Base-by-base conservation (phyloP, 495 filamentous ascomycete genomes). In the Penicillium atrosanguineum region DNA sequence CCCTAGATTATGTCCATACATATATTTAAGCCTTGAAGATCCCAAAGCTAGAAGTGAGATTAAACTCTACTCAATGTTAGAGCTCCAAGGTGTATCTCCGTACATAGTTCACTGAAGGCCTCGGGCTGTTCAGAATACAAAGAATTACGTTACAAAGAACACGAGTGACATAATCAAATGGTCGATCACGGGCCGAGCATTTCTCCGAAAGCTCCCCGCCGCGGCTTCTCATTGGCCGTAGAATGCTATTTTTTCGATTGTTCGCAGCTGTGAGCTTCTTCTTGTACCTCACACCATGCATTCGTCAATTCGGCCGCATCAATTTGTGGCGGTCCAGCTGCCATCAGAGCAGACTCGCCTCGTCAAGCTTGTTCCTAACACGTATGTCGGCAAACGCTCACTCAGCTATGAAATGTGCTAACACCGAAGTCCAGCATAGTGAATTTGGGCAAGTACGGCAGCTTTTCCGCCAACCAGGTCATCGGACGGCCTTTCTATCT, bases 401-500 rank as follows among this genome's bases (percentile, higher is more conserved):
- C 16, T 19, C 16, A 14, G 8, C 18, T 15, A 16, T 25, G 18
- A 42, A 37, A 41, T 48, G 38, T 42, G 48, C 59, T 74, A 46
- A 67, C 54, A 48, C 40, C 19, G n/a, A 44, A 18, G 29, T 26
- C 49, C 63, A 97, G 91, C 18, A 86, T 81, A 23, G 87, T 96
- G 44, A 88, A 84, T 12, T 74, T 96, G 26, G 91, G 90, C 29
- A 96, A 95, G 82, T 95, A 89, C 64, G 94, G 95, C 47, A 79
- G 79, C 3, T 96, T 97, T 61, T 84, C 88, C 19, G 80, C 88
- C 6, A 96, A 97, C 62, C 80, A 89, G 16, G 81, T 98, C 31
- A 79, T 98, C 36, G 88, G 88, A 11, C 85, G 94, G 15, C 94
- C 94, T 0, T 96, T 89, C 70, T 81, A 96, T 72, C 75, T 94